Conservation (phyloP, 1,284 basidiomycete species). For the Ustilago bromivora region DNA sequence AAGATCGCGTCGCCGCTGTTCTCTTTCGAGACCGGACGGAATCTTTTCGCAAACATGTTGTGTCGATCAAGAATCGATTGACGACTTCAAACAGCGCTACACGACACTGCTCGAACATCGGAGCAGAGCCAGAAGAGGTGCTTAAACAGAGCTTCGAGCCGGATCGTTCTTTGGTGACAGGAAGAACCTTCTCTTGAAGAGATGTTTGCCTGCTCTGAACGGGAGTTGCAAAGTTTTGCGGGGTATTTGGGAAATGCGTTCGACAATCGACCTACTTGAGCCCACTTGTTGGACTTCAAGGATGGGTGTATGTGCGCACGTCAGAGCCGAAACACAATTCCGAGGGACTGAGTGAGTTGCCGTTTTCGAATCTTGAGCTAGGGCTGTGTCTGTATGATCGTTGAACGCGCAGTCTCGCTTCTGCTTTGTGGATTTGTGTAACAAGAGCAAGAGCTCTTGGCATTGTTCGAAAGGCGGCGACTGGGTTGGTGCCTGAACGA, state of each 20-base stretch:
- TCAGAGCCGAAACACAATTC: no score
- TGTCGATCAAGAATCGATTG: not conserved
- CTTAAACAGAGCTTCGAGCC: not conserved
- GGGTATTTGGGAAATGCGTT: not conserved
- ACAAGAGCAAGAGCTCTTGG: not conserved
- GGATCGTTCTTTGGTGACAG: not conserved
- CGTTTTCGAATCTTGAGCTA: not conserved
- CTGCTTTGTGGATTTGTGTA: slow-evolving; percentile 1
- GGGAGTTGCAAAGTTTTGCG: not conserved
- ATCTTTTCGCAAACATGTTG: not conserved
- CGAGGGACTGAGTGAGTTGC: not conserved
- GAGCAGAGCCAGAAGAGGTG: not conserved
- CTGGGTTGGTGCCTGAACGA: not conserved
- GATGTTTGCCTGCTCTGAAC: not conserved
- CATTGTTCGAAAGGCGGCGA: not conserved
- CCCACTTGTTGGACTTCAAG: no score
- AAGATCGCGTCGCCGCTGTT: not conserved
- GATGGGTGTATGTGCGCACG: not conserved
- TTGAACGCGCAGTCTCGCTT: not conserved
- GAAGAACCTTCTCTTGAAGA: no score
- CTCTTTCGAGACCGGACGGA: not conserved
- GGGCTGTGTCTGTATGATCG: not conserved
- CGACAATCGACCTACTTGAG: not conserved
- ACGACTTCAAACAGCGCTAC: not conserved
- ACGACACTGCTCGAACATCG: not conserved